Evolutionary conservation across 495 filamentous ascomycete species (phyloP).

Genomic region (Letharia lupina): DNA sequence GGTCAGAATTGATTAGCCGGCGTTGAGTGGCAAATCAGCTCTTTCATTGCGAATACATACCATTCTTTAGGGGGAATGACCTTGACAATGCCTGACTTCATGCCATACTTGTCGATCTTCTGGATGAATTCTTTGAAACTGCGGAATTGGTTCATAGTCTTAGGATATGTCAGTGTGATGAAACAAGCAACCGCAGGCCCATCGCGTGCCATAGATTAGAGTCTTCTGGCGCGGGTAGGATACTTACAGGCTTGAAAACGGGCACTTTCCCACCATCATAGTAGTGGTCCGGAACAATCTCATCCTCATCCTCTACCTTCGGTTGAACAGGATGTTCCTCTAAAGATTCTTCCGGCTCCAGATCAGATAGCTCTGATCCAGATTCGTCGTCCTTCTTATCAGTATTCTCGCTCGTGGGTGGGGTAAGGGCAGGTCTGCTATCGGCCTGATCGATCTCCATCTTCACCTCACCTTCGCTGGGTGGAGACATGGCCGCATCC

Average conservation of each 20-base stretch:
- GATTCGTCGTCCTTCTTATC: conserved; percentile 27
- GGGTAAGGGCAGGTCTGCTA: conserved; percentile 27
- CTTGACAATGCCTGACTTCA: conserved; percentile 94
- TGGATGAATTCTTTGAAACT: conserved; percentile 84
- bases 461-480: conserved; percentile 22
- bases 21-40: neutral
- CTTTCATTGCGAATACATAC: conserved; percentile 40
- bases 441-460: conserved; percentile 17
- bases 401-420: conserved; percentile 27
- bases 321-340: conserved; percentile 9
- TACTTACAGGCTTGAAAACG: conserved; percentile 80
- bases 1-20: neutral
- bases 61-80: conserved; percentile 92
- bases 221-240: neutral
- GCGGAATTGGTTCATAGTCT: conserved; percentile 87
- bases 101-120: conserved; percentile 87
- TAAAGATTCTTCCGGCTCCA: conserved; percentile 32
- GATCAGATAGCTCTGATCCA: conserved; percentile 29
- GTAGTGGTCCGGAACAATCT: conserved; percentile 78
- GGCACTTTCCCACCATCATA: conserved; percentile 79
- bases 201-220: neutral
- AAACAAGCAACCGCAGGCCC: neutral
- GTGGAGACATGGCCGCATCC: conserved; percentile 20
- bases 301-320: conserved; percentile 46
- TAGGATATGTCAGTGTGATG: conserved; percentile 4